Percentiles rank a stretch among this genome's conserved stretches.
Conservation (phyloP, 495 filamentous ascomycete genomes). For the Podospora sp. region DNA sequence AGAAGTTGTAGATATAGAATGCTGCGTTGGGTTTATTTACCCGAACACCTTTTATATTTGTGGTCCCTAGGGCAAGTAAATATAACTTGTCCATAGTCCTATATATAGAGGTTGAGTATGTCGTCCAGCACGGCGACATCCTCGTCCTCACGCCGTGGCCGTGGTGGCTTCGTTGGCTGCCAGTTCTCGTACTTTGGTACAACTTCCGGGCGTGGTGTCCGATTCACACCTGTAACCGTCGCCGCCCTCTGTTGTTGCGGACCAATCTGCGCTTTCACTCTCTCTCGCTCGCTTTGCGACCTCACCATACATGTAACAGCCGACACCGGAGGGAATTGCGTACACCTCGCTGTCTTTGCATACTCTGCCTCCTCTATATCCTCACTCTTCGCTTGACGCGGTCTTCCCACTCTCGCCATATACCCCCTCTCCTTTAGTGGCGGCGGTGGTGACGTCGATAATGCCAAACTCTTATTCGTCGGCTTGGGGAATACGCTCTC, state of each 20-base stretch:
- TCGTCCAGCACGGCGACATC: background rate
- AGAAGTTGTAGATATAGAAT: too few relatives aligned
- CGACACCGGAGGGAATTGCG: background rate
- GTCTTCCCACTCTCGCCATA: background rate
- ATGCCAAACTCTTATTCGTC: background rate
- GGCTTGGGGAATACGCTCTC: background rate
- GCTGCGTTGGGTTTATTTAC: too few relatives aligned
- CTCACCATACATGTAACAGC: background rate
- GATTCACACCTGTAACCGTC: background rate
- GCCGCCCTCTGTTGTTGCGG: background rate
- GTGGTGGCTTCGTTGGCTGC: background rate
- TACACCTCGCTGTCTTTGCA: background rate
- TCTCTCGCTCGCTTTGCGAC: background rate
- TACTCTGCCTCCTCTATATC: background rate
- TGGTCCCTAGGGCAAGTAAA: too few relatives aligned
- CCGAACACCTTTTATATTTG: too few relatives aligned
- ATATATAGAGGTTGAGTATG: background rate
- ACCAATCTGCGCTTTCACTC: background rate
- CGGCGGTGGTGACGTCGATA: background rate
- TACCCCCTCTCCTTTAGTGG: constrained; percentile 14
- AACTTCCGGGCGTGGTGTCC: background rate
- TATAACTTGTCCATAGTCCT: too few relatives aligned
- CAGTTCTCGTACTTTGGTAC: too few relatives aligned
- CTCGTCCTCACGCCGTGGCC: background rate
- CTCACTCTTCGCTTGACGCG: background rate